Evolutionary conservation across 2,329 filamentous ascomycete genomes (phyloP).

Genomic region (Talaromyces sp.): DNA sequence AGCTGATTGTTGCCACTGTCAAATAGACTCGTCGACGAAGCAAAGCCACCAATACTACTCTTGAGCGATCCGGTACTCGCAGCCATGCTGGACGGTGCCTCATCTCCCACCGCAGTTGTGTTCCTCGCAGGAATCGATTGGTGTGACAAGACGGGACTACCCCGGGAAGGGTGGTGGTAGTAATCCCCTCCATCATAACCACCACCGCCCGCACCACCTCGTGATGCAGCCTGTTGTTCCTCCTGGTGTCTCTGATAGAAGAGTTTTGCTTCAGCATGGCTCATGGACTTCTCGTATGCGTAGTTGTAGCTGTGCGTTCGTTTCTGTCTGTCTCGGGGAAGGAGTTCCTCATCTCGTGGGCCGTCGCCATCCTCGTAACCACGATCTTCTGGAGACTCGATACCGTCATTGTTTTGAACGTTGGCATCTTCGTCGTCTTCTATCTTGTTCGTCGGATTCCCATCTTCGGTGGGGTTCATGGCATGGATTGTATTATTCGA

Average conservation of each 20-base stretch:
- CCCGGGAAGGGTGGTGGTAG: constrained; percentile 32
- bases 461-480: constrained; percentile 14
- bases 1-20: constrained; percentile 5
- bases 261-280: constrained; percentile 87
- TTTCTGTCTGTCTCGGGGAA: constrained; percentile 46
- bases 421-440: not conserved
- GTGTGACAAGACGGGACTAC: constrained; percentile 22
- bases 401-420: not conserved
- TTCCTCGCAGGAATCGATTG: not conserved
- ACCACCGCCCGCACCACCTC: constrained; percentile 21
- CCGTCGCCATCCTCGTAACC: not conserved
- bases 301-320: constrained; percentile 91
- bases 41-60: constrained; percentile 5
- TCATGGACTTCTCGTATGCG: constrained; percentile 89
- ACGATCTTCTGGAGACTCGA: not conserved
- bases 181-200: constrained; percentile 20
- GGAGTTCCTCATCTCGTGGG: constrained; percentile 24
- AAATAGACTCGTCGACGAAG: constrained; percentile 12
- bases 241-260: constrained; percentile 89
- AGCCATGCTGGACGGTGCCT: constrained; percentile 11
- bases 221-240: constrained; percentile 46
- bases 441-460: not conserved
- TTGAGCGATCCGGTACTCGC: constrained; percentile 11
- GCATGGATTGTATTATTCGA: not conserved
- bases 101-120: not conserved